Base-by-base conservation (phyloP, 2,329 filamentous ascomycete species). In the Sarocladium brachiariae region DNA sequence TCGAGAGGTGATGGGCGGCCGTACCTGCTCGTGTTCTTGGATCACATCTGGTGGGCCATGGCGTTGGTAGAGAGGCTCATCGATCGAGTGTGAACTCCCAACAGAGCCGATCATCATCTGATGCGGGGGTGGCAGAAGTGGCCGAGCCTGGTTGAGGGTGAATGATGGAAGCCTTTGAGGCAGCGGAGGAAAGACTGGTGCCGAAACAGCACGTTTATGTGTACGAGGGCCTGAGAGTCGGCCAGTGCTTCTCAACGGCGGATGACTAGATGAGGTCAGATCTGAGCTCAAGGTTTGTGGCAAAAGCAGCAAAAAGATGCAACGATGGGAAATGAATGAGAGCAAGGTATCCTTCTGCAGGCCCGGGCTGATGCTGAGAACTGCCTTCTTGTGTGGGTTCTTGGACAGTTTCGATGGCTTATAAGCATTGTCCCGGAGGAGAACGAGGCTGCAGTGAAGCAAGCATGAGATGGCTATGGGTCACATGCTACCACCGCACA, bases 381-480 rank as follows among this genome's bases (percentile, higher is more conserved):
- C n/a, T n/a, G 19, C 16, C 21, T 19, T 45, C 18, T 14, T 30
- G 7, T 13, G 5, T 30, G 39, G 4, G 14, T 9, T 9, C n/a
- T n/a, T 13, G 11, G 27, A 47, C n/a, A n/a, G 16, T 19, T 47
- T 33, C 21, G n/a, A 39, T 4, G 27, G 10, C 24, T 11, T 47
- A 47, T 47, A 47, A 31, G 43, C 13, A 47, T 3, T 5, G 9
- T 18, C 3, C 19, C 31, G 25, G 27, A 31, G 10, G 16, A 9
- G 25, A 33, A 4, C 21, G 10, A 47, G 43, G 39, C 39, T 47
- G 43, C 27, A 47, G 43, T 47, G 43, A 47, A 10, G 43, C 43
- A 47, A 25, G 43, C 43, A 47, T 47, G 43, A 47, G 43, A 47
- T 33, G 43, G 33, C 27, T 14, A 47, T 47, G 43, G 43, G 33